Evolutionary conservation across 2,329 filamentous ascomycete species (phyloP).

Genomic region (Hymenotorrendiella dingleyae): DNA sequence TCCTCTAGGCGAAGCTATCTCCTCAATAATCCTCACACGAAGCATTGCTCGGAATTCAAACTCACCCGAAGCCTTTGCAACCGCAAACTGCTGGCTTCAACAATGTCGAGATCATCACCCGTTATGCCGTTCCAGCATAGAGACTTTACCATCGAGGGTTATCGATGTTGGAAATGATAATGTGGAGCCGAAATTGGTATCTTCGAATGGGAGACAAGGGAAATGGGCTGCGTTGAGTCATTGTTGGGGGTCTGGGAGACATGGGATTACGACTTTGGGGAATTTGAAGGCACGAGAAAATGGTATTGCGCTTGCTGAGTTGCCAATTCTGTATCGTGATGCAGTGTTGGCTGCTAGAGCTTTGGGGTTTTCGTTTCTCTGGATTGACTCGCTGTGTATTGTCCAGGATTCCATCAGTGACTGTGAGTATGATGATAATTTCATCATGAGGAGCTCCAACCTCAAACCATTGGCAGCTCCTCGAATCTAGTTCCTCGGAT

Average conservation of each 20-base stretch:
- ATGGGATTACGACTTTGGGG: not conserved
- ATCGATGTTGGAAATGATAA: not conserved
- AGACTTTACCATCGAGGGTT: not conserved
- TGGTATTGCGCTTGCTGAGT: not conserved
- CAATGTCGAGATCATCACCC: not conserved
- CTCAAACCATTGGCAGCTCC: too few relatives aligned
- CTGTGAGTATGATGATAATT: too few relatives aligned
- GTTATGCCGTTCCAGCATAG: not conserved
- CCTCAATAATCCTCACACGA: not conserved
- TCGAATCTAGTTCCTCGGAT: too few relatives aligned
- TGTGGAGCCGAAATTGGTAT: not conserved
- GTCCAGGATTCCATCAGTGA: slow-evolving; percentile 1
- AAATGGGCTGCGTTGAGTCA: not conserved
- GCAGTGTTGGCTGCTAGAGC: not conserved
- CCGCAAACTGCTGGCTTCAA: not conserved
- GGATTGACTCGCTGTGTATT: slow-evolving; percentile 1
- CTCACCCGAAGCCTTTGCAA: not conserved
- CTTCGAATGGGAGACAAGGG: not conserved
- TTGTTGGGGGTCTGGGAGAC: not conserved
- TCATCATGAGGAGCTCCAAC: too few relatives aligned
- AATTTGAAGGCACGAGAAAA: not conserved
- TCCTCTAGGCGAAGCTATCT: not conserved
- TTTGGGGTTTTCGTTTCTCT: not conserved
- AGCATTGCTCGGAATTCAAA: not conserved
- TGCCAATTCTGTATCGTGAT: not conserved